These are phyloP conservation scores for Syzygium malaccense DNA, from an alignment of 441 rosid species.

Conservation along the genomic window DNA sequence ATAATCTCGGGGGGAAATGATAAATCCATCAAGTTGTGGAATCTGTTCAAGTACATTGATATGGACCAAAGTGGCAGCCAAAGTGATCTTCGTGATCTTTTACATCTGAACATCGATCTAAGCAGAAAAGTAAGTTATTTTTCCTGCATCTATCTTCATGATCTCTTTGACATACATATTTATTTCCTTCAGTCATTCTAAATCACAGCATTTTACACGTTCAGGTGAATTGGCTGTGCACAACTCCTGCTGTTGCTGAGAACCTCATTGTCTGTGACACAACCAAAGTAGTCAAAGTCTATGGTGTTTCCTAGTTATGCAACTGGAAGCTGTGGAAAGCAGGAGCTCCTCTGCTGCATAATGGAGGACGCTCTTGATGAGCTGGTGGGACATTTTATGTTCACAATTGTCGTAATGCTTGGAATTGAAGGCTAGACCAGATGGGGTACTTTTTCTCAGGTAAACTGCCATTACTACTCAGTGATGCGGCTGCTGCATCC, in stretches of 20 bases:
- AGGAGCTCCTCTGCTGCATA: not conserved
- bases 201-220: not conserved
- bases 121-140: slow-evolving; percentile 45
- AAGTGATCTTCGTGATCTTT: slow-evolving; percentile 26
- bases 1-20: slow-evolving; percentile 84
- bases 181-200: not conserved
- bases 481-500: not conserved
- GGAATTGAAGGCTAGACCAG: not conserved
- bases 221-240: slow-evolving; percentile 95
- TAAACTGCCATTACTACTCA: not conserved
- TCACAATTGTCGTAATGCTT: not conserved
- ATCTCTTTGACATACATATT: not conserved
- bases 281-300: slow-evolving; percentile 74
- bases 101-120: slow-evolving; percentile 48
- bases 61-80: slow-evolving; percentile 19
- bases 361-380: not conserved
- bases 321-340: not conserved
- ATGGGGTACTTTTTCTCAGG: not conserved
- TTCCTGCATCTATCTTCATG: not conserved
- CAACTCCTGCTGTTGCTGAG: slow-evolving; percentile 61
- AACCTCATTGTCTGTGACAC: slow-evolving; percentile 90
- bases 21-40: slow-evolving; percentile 77
- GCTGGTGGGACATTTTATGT: not conserved
- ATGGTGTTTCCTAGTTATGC: slow-evolving; percentile 29
- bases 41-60: slow-evolving; percentile 39